Evolutionary conservation across 805 yeast genomes (phyloP).

Genomic region (Metschnikowia proteae): DNA sequence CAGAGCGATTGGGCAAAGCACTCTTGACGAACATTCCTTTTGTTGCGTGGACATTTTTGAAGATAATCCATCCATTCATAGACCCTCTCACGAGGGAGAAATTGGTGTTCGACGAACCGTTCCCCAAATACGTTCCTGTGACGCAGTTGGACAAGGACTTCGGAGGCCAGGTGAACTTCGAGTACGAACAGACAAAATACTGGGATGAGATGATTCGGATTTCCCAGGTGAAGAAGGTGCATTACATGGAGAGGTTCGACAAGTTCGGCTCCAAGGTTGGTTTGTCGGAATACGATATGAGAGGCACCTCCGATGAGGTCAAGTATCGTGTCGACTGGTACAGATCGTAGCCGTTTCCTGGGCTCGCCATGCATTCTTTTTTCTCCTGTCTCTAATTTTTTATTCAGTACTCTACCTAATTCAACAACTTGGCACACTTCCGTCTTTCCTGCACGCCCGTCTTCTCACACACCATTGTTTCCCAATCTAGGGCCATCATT

Average conservation of each 20-base stretch:
- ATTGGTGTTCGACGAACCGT: conserved; percentile 87
- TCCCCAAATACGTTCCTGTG: conserved; percentile 72
- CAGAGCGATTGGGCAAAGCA: conserved; percentile 94
- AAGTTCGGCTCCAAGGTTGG: conserved; percentile 74
- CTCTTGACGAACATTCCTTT: conserved; percentile 89
- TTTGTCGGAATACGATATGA: conserved; percentile 74
- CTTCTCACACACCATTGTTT: conserved; percentile 77
- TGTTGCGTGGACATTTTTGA: conserved; percentile 88
- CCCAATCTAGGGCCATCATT: conserved; percentile 94
- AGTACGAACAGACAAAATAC: conserved; percentile 72
- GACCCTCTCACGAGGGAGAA: conserved; percentile 95
- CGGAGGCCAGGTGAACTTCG: conserved; percentile 84
- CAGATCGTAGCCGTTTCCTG: neutral
- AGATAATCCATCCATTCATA: conserved; percentile 89
- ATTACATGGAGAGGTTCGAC: conserved; percentile 64
- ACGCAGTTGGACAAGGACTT: conserved; percentile 80
- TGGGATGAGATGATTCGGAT: conserved; percentile 70
- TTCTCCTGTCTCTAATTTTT: neutral
- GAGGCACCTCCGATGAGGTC: conserved; percentile 41
- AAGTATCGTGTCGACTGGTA: conserved; percentile 23
- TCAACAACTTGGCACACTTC: conserved; percentile 88
- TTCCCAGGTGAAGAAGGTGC: conserved; percentile 54
- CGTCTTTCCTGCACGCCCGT: conserved; percentile 75
- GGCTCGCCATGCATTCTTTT: neutral
- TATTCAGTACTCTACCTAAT: neutral